Percentiles rank a stretch among this genome's conserved stretches.
Evolutionary conservation across 768 basidiomycete species (phyloP).

Genomic region (Auriscalpium microsporum): DNA sequence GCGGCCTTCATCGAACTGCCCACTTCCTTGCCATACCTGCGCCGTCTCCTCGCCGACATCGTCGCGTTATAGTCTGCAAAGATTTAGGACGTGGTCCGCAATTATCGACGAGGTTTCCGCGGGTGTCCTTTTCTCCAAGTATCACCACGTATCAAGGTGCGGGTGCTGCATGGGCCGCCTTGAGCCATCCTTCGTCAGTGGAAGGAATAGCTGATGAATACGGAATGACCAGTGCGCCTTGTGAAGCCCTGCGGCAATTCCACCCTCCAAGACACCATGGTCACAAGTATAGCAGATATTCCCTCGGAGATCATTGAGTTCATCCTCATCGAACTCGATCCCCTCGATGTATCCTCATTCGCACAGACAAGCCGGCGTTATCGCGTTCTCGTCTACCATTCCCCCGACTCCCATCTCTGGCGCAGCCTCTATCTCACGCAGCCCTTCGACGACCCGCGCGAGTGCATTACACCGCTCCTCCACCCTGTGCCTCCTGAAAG

Average conservation of each 20-base stretch:
- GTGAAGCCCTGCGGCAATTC: background rate
- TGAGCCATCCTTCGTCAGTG: too few relatives aligned
- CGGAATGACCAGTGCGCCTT: too few relatives aligned
- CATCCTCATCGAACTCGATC: constrained; percentile 50
- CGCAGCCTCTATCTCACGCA: constrained; percentile 54
- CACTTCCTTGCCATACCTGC: too few relatives aligned
- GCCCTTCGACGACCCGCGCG: constrained; percentile 55
- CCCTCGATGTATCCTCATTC: constrained; percentile 45
- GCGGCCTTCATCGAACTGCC: too few relatives aligned
- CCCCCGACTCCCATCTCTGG: constrained; percentile 48
- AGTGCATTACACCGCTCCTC: constrained; percentile 33
- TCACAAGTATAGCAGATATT: constrained; percentile 17
- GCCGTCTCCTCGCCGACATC: too few relatives aligned
- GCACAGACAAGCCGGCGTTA: constrained; percentile 43
- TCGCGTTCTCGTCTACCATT: constrained; percentile 36
- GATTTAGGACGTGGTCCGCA: too few relatives aligned
- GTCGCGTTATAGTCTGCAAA: too few relatives aligned
- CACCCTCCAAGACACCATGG: background rate
- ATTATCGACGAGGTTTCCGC: too few relatives aligned
- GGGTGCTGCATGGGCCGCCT: too few relatives aligned
- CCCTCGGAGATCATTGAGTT: constrained; percentile 54
- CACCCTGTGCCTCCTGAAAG: constrained; percentile 4
- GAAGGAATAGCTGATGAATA: too few relatives aligned
- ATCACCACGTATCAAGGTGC: too few relatives aligned
- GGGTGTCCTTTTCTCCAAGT: too few relatives aligned